phyloP scores from a whole-genome alignment of 2,329 filamentous ascomycete species.

The Aureobasidium sp. region DNA sequence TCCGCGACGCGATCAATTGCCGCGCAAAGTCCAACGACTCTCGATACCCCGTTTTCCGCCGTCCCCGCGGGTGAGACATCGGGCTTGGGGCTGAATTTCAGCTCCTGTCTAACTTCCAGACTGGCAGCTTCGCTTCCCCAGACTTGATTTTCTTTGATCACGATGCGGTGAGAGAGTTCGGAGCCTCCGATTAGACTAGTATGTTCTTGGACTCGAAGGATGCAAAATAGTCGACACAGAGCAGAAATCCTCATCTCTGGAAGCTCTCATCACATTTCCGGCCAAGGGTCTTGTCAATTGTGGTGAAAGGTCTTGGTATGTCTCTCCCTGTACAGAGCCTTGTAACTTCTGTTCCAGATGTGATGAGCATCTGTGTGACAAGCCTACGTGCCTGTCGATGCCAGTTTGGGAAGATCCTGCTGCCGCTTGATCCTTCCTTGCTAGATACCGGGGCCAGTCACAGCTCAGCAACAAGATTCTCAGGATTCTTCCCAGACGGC shows the following conservation, averaged over 20 bases:
- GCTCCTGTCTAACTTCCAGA: neutral
- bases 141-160: neutral
- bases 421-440: neutral
- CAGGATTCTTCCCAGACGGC: neutral
- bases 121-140: neutral
- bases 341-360: neutral
- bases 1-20: neutral
- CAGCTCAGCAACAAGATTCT: neutral
- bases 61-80: neutral
- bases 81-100: neutral
- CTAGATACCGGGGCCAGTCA: too few species aligned
- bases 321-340: neutral
- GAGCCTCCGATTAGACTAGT: neutral
- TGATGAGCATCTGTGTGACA: neutral
- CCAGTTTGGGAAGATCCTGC: neutral
- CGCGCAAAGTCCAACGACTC: neutral
- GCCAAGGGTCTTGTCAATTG: neutral
- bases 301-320: neutral
- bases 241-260: neutral
- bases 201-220: neutral
- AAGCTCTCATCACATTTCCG: neutral
- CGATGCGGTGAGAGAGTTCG: neutral
- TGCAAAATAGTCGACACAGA: neutral
- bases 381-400: neutral
- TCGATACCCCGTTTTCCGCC: neutral